Evolutionary conservation across 257 asterid species (phyloP).

Genomic region (Cinchona pubescens): DNA sequence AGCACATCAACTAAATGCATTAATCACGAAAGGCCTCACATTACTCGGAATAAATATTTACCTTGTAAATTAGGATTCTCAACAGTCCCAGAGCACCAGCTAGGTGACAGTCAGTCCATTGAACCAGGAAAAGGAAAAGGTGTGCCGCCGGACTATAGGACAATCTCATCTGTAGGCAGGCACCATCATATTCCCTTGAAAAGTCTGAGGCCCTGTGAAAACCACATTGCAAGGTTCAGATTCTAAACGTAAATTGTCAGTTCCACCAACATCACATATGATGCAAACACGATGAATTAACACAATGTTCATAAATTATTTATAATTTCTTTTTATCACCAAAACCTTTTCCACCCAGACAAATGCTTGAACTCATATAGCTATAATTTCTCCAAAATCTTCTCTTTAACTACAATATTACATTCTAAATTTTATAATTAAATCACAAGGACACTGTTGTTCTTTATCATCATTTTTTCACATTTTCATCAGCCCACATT

Average conservation of each 20-base stretch:
- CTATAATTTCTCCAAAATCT: not conserved
- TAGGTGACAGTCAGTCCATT: constrained; percentile 90
- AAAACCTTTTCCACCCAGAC: not conserved
- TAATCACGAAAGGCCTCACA: not conserved
- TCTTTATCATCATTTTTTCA: too few relatives aligned
- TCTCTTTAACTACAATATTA: not conserved
- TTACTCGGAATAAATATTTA: constrained; percentile 16
- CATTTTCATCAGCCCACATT: not conserved
- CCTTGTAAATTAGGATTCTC: constrained; percentile 89
- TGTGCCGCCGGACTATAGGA: constrained; percentile 96
- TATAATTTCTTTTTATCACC: not conserved
- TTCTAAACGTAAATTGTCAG: not conserved
- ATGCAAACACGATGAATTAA: not conserved
- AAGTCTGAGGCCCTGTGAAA: constrained; percentile 83
- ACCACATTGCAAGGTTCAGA: constrained; percentile 12
- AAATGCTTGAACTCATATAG: not conserved
- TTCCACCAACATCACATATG: not conserved
- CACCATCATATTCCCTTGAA: constrained; percentile 82
- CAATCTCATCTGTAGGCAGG: constrained; percentile 92
- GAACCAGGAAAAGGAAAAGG: constrained; percentile 81
- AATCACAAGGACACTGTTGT: too few relatives aligned
- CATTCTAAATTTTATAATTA: not conserved
- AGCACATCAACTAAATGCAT: not conserved
- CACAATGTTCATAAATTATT: not conserved
- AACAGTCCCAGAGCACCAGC: constrained; percentile 95